A percentile compares a stretch with the other conserved stretches of the same genome.
Conservation (phyloP, 768 basidiomycete species). For the Hortiboletus campestris region DNA sequence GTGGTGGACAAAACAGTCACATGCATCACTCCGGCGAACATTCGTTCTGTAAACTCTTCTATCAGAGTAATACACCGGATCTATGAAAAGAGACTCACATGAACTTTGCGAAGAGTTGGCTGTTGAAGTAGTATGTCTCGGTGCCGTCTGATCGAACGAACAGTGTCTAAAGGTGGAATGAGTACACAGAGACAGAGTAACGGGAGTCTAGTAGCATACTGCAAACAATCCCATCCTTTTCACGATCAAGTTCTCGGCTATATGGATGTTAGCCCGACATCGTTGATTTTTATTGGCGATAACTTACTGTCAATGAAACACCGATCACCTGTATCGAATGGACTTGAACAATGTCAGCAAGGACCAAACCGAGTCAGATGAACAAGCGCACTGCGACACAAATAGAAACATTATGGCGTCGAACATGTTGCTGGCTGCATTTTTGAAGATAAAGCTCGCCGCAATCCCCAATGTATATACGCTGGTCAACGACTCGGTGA, state of each 20-base stretch:
- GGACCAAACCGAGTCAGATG: not conserved
- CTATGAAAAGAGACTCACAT: conserved; percentile 45
- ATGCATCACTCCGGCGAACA: conserved; percentile 66
- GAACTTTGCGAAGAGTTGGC: conserved; percentile 70
- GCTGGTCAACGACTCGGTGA: conserved; percentile 66
- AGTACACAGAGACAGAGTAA: not conserved
- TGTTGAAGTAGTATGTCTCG: conserved; percentile 81
- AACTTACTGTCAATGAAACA: conserved; percentile 63
- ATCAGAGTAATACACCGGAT: not conserved
- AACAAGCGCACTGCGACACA: conserved; percentile 68
- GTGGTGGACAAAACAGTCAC: conserved; percentile 17
- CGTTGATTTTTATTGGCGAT: not conserved
- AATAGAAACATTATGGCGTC: conserved; percentile 82
- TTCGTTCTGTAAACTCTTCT: conserved; percentile 49
- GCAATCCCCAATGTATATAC: conserved; percentile 72
- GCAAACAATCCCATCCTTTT: conserved; percentile 82
- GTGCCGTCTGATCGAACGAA: conserved; percentile 73
- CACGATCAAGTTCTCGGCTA: conserved; percentile 68
- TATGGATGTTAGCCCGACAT: conserved; percentile 5
- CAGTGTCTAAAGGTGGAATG: conserved; percentile 45
- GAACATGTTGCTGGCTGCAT: conserved; percentile 66
- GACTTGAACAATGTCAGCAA: conserved; percentile 39
- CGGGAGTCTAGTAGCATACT: conserved; percentile 32
- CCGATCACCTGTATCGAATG: conserved; percentile 82
- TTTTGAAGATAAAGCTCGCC: conserved; percentile 80